phyloP scores from a whole-genome alignment of 108 stramenopile genomes.

The Aurantiochytrium sp. region DNA sequence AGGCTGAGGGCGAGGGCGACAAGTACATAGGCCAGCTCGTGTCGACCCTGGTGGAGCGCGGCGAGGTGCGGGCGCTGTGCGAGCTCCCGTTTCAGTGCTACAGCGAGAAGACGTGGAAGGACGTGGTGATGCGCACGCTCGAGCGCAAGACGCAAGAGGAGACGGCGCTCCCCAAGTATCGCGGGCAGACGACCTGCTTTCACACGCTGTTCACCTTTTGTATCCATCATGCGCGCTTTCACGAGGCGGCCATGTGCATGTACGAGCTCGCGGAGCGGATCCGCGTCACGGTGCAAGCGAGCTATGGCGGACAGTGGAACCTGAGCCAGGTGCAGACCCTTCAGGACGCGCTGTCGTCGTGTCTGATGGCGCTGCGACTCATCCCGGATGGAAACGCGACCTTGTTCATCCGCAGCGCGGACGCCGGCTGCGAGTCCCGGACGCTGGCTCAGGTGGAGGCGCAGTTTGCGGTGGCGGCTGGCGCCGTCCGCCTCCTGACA shows the following conservation, averaged over 20 bases:
- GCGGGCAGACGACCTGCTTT: not conserved
- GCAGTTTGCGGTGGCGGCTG: not conserved
- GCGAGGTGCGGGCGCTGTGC: not conserved
- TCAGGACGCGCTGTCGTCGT: not conserved
- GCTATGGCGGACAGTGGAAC: not conserved
- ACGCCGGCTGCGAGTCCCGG: not conserved
- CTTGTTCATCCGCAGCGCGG: not conserved
- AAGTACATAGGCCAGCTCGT: conserved; percentile 18
- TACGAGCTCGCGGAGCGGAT: not conserved
- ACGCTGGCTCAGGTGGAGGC: not conserved
- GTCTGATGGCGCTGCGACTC: not conserved
- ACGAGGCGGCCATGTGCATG: conserved; percentile 20
- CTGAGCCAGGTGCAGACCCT: not conserved
- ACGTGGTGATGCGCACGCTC: not conserved
- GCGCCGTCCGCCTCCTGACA: not conserved
- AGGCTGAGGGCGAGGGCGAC: not conserved
- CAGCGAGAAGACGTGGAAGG: conserved; percentile 4
- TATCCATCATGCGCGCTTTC: not conserved
- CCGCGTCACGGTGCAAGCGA: not conserved
- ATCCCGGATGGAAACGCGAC: not conserved
- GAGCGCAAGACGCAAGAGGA: not conserved
- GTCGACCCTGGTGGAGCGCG: not conserved
- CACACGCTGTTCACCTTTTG: not conserved
- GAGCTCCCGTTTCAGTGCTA: conserved; percentile 22
- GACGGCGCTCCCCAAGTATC: not conserved